Evolutionary conservation across 257 asterid species (phyloP), one percentile per base, ranked within the genome.

Genomic region (Misopates orontium): DNA sequence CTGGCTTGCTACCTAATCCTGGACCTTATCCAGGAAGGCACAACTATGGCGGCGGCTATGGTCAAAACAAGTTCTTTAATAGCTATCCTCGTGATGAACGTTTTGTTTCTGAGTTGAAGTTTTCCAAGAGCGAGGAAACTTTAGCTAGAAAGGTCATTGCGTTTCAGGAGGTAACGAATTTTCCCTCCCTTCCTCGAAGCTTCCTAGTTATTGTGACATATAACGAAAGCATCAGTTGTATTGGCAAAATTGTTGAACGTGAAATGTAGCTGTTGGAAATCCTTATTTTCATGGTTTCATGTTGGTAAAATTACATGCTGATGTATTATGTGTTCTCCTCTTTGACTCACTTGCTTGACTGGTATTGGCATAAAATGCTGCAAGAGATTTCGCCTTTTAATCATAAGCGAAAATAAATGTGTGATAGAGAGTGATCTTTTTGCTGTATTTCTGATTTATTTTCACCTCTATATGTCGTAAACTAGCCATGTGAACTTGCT

Each of bases 401-500:
- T 25, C 41, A 17, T 25, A 56, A 54, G 18, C 4, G 51, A 44
- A 50, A 56, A 57, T 42, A 42, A 19, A 22, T 51, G 19, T 56
- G 60, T 8, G 50, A 12, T 3, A 20, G 47, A 51, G 39, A 28
- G 51, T 72, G 20, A n/a, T 19, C 39, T 31, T 45, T 56, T 75
- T 25, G 68, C 56, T 69, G 9, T 12, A 45, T 56, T 20, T 59
- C 71, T 81, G 75, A 72, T 73, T n/a, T 71, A 42, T 8, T 47
- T 36, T 55, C 42, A 63, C 64, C 74, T 60, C 47, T 77, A 51
- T 77, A 19, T 79, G 64, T 54, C 79, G 53, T 45, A 64, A 73
- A 71, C 56, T 69, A 93, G 99, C 99, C 99, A 56, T 93, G 97
- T 72, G 99, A 93, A 74, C 96, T 93, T 62, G 97, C 92, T 65